Percentiles rank a stretch among this genome's conserved stretches.
These are phyloP conservation scores for Vitis amurensis DNA, from an alignment of 164 flowering plant genomes.

Conservation along the genomic window DNA sequence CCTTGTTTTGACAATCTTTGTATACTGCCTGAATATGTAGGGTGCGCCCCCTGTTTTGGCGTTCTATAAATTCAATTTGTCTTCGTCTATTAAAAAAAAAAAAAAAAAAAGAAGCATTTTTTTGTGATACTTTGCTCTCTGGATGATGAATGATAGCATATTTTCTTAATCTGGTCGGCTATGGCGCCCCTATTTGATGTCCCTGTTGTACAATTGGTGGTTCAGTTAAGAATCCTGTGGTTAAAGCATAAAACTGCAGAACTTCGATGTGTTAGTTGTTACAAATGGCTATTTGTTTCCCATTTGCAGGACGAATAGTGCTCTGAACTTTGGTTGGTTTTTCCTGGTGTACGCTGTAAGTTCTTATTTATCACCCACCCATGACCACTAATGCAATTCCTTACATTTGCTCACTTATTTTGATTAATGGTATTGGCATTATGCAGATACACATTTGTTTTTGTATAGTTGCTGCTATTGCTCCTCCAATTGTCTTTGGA, in stretches of 20 bases:
- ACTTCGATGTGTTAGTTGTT: background rate
- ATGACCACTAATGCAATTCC: background rate
- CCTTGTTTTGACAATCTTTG: no score
- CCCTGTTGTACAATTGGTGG: no score
- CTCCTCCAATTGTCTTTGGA: slow-evolving; percentile 91
- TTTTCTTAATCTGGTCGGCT: no score
- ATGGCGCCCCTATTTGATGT: no score
- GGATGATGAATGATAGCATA: no score
- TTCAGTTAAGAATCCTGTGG: background rate
- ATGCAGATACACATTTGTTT: slow-evolving; percentile 89
- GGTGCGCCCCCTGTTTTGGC: no score
- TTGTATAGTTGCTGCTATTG: slow-evolving; percentile 94
- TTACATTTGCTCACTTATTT: background rate
- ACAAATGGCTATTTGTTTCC: slow-evolving; percentile 3
- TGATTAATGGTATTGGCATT: background rate
- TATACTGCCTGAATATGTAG: no score
- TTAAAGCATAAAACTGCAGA: background rate
- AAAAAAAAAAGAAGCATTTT: no score
- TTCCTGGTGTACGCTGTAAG: slow-evolving; percentile 74
- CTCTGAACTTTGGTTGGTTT: slow-evolving; percentile 79
- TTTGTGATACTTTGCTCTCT: no score
- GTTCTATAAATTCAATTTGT: no score
- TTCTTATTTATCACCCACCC: slow-evolving; percentile 3
- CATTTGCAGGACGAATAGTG: slow-evolving; percentile 79
- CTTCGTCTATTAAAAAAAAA: no score